Evolutionary conservation across 2,329 filamentous ascomycete genomes (phyloP).

Genomic region (Achaetomium macrosporum): DNA sequence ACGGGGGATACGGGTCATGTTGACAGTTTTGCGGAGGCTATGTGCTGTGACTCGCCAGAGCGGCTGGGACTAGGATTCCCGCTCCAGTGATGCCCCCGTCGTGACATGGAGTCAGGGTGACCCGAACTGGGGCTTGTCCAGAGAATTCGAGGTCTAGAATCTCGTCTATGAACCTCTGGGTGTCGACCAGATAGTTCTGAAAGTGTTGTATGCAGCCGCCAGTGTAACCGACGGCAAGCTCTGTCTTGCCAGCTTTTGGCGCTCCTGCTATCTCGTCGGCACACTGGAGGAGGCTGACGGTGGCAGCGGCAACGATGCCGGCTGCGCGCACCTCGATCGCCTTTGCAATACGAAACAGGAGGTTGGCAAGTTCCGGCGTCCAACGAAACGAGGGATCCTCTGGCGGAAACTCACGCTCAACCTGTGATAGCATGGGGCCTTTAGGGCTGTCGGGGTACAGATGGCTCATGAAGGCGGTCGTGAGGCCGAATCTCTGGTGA

Average conservation of each 20-base stretch:
- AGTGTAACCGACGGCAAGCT: constrained; percentile 72
- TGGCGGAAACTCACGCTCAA: constrained; percentile 49
- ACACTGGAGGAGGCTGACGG: constrained; percentile 62
- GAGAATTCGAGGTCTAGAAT: constrained; percentile 40
- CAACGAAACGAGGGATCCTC: constrained; percentile 44
- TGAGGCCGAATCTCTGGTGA: constrained; percentile 54
- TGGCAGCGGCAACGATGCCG: constrained; percentile 66
- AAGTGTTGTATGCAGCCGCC: constrained; percentile 72
- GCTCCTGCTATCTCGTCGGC: constrained; percentile 56
- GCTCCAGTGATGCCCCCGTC: constrained; percentile 58
- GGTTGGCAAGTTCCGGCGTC: constrained; percentile 53
- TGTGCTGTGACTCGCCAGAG: constrained; percentile 28
- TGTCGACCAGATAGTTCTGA: constrained; percentile 23
- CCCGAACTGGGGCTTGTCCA: constrained; percentile 30
- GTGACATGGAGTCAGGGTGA: constrained; percentile 51
- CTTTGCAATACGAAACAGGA: constrained; percentile 61
- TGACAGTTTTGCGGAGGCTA: not conserved
- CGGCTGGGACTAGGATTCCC: constrained; percentile 51
- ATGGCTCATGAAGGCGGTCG: constrained; percentile 68
- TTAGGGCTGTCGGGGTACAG: constrained; percentile 49
- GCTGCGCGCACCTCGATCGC: constrained; percentile 68
- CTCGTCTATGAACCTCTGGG: constrained; percentile 44
- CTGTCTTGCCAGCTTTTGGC: constrained; percentile 30
- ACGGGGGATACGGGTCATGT: not conserved
- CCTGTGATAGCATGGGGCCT: constrained; percentile 40